A percentile compares a stretch with the other conserved stretches of the same genome.
These are phyloP conservation scores for Chrysanthemum makinoi DNA, from an alignment of 129 eudicot genomes.

Conservation along the genomic window DNA sequence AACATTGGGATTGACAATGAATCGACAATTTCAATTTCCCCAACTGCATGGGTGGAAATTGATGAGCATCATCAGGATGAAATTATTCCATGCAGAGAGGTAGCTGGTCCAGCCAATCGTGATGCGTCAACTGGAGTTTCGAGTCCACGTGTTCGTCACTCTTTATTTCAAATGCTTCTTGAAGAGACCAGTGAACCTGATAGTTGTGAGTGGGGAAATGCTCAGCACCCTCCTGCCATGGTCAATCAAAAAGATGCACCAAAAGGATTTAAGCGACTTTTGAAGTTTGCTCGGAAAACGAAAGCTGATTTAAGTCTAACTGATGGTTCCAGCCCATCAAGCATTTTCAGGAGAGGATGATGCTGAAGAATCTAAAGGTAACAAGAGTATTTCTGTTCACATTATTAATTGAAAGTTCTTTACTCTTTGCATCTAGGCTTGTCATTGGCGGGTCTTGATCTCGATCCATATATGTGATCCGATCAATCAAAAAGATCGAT, in stretches of 20 bases:
- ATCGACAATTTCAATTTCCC: conserved; percentile 62
- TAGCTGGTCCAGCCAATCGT: conserved; percentile 33
- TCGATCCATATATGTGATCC: too few relatives aligned
- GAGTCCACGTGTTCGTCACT: conserved; percentile 88
- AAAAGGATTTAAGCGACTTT: conserved; percentile 84
- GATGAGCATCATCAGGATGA: conserved; percentile 60
- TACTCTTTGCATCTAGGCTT: not conserved
- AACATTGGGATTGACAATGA: conserved; percentile 50
- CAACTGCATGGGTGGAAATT: conserved; percentile 89
- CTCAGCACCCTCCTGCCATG: conserved; percentile 82
- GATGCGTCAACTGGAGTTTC: conserved; percentile 34
- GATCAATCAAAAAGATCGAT: too few relatives aligned
- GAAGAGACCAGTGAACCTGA: conserved; percentile 90
- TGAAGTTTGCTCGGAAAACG: conserved; percentile 91
- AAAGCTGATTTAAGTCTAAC: conserved; percentile 64
- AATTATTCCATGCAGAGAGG: conserved; percentile 42
- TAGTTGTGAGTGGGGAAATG: conserved; percentile 90
- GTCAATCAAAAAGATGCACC: conserved; percentile 93
- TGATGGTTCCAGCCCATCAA: conserved; percentile 80
- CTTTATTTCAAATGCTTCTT: conserved; percentile 95
- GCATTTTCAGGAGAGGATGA: conserved; percentile 91
- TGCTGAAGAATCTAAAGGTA: conserved; percentile 45
- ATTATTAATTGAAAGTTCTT: conserved; percentile 39
- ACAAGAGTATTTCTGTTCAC: conserved; percentile 31
- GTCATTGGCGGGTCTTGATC: too few relatives aligned